Evolutionary conservation across 2,329 filamentous ascomycete genomes (phyloP).

Genomic region (Claviceps spartinae): DNA sequence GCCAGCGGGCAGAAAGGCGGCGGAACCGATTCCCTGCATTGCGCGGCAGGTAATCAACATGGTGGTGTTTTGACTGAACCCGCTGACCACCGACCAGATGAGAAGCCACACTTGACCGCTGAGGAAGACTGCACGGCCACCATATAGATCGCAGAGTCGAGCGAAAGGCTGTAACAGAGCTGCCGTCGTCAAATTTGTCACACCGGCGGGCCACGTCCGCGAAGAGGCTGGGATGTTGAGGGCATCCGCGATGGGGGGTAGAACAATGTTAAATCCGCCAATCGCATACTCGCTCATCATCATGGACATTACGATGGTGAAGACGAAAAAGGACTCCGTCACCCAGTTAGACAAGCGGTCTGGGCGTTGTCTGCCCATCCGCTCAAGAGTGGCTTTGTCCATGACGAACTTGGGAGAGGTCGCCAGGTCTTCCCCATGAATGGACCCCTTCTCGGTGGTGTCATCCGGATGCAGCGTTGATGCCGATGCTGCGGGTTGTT

Average conservation of each 20-base stretch:
- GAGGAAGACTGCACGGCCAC: slow-evolving; percentile 47
- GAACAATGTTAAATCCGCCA: slow-evolving; percentile 60
- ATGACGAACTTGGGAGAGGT: slow-evolving; percentile 1
- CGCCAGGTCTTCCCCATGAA: not conserved
- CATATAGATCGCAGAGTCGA: slow-evolving; percentile 47
- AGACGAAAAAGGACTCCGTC: slow-evolving; percentile 49
- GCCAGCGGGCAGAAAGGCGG: slow-evolving; percentile 54
- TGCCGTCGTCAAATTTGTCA: slow-evolving; percentile 45
- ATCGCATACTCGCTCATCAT: slow-evolving; percentile 61
- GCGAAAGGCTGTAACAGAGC: slow-evolving; percentile 50
- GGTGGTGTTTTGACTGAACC: slow-evolving; percentile 52
- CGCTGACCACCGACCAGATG: slow-evolving; percentile 54
- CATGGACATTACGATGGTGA: slow-evolving; percentile 48
- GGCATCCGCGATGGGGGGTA: slow-evolving; percentile 49
- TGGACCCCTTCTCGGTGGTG: not conserved
- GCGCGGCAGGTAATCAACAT: slow-evolving; percentile 66
- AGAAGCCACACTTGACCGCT: slow-evolving; percentile 49
- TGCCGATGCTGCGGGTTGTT: not conserved
- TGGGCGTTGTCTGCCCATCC: slow-evolving; percentile 49
- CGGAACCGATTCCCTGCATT: slow-evolving; percentile 59
- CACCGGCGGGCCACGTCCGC: slow-evolving; percentile 51
- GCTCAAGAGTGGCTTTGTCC: slow-evolving; percentile 33
- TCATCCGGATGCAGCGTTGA: not conserved
- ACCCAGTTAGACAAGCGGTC: slow-evolving; percentile 35
- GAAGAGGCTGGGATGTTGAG: slow-evolving; percentile 49